These are phyloP conservation scores for Gracilaria caudata DNA, from an alignment of 23 red algal species.

Conservation along the genomic window DNA sequence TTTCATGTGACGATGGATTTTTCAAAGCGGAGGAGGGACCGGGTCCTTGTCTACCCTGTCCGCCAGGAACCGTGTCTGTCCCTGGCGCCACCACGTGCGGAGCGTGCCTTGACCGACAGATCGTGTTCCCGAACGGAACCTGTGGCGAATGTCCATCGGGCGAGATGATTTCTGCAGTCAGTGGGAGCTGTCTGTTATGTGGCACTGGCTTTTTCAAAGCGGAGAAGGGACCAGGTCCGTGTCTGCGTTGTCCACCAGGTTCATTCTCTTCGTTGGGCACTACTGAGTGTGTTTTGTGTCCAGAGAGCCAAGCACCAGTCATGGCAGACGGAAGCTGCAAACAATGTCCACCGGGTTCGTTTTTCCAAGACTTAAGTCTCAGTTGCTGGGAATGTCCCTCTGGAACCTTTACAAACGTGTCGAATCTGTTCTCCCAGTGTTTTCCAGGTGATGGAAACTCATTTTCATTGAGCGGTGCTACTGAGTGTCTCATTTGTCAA, in stretches of 20 bases:
- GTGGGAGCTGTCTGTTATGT: background rate
- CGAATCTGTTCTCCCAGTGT: background rate
- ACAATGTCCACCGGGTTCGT: background rate
- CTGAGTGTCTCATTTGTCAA: background rate
- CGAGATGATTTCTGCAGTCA: background rate
- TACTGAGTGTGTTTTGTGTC: background rate
- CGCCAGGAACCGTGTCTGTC: background rate
- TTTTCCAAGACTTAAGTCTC: background rate
- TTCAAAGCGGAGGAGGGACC: background rate
- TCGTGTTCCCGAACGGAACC: background rate
- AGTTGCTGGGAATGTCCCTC: background rate
- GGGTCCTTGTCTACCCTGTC: background rate
- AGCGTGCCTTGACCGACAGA: background rate
- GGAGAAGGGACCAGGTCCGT: background rate
- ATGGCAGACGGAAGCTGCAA: background rate
- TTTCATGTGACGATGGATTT: background rate
- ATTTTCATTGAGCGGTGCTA: background rate
- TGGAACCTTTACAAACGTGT: background rate
- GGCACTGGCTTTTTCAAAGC: background rate
- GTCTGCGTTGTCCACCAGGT: background rate
- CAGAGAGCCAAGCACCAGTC: background rate
- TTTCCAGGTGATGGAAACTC: background rate
- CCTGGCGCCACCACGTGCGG: background rate
- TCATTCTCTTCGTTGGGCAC: background rate
- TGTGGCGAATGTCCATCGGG: background rate